Evolutionary conservation across 148 eudicot genomes (phyloP), one percentile per base, ranked within the genome.

Genomic region (Talinum fruticosum): DNA sequence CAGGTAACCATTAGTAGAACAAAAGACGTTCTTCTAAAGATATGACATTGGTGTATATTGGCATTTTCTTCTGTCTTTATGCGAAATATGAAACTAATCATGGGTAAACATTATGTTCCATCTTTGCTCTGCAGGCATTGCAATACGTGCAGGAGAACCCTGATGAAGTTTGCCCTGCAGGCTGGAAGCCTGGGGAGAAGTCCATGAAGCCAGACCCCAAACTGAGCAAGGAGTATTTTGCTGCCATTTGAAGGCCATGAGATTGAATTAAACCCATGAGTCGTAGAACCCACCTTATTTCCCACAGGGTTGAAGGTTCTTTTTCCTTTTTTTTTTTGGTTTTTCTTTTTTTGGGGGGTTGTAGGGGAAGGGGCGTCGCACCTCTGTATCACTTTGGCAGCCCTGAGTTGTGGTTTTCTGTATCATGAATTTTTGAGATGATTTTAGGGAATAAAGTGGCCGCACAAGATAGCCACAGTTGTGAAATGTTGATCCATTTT

Each of bases 151-250:
- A 93, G 72, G 97, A 95, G 80, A 93, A 95, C 84, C 97, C 97
- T 19, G 99, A 93, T 75, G 97, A 95, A 80, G 96, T 95, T 54
- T 95, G 99, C 85, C 99, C 97, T 19, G 99, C 97, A 67, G 99
- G 97, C 59, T 93, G 99, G 99, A 93, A 92, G 87, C 97, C 99
- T 15, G 97, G 97, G 76, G 97, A 95, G 85, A 93, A 90, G 85
- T 85, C 96, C 15, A 91, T 93, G 96, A 92, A 92, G 82, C 97
- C 99, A 15, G 99, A 95, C 78, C 94, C 97, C 71, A 95, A 95
- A 90, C 85, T 81, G 65, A 93, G 97, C 93, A 93, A 95, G 86
- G 99, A 92, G 70, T 95, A 92, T 85, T 95, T 95, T 65, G 76
- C 97, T 6, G 96, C 96, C 18, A 86, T 95, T 73, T 95, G 81